Evolutionary conservation across 805 yeast species (phyloP), one percentile per base, ranked within the genome.

Genomic region (Wickerhamiella sergipiensis): DNA sequence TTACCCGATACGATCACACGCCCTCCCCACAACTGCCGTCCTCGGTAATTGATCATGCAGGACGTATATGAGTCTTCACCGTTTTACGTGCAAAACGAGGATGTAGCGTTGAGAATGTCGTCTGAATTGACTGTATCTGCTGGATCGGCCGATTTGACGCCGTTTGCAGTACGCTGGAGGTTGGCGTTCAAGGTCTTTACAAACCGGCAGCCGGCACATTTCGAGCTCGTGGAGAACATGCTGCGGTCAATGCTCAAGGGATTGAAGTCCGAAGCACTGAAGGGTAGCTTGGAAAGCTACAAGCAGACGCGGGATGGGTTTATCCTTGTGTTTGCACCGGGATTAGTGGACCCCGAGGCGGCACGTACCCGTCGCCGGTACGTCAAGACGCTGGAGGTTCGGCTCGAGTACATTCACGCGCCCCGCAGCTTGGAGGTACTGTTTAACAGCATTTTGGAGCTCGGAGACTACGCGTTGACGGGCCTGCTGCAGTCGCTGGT

Each of bases 401-500:
- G 13, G 13, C 18, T 49, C 23, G 50, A 49, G 22, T 47, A 43
- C 9, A 24, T 40, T 4, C 50, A 50, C 24, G 38, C 24, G 1
- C 24, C 19, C 2, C 36, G 21, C n/a, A 36, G 24, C 5, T 13
- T 19, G 8, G 45, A 43, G 24, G 8, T 9, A 9, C 17, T 50
- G n/a, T 33, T 47, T 23, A 40, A 39, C 13, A 39, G 49, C n/a
- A 38, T 51, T 39, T 13, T 48, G 26, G 23, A 13, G 24, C 46
- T 57, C 12, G 56, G 52, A n/a, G 57, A 57, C 46, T 56, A 52
- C 42, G 46, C 56, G 3, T 13, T 51, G 26, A 31, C 9, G 12
- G 12, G 45, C 6, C 21, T 46, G 43, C 29, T 23, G n/a, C 29
- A 19, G 9, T 6, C 42, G 15, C 44, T 52, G n/a, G 46, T 13